A percentile compares a stretch with the other conserved stretches of the same genome.
These are phyloP conservation scores for Talaromyces pinophilus DNA, from an alignment of 2,329 filamentous ascomycete genomes.

Conservation along the genomic window DNA sequence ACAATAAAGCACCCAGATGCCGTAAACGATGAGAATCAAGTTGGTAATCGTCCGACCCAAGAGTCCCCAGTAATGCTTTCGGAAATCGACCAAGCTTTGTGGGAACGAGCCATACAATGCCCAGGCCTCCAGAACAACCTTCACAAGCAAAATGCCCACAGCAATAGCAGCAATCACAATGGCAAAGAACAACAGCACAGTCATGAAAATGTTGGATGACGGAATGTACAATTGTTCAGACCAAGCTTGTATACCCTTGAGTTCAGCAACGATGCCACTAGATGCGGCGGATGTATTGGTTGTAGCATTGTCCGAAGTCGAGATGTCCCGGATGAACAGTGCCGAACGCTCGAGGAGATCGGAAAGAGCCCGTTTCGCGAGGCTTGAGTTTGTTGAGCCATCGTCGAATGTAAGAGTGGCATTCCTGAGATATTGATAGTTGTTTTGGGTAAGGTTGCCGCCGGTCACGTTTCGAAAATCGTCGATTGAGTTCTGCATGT, in stretches of 20 bases:
- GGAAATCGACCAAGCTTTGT: constrained; percentile 75
- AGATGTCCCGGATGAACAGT: constrained; percentile 56
- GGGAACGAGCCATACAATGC: constrained; percentile 87
- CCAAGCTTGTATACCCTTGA: constrained; percentile 77
- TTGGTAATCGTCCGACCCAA: constrained; percentile 87
- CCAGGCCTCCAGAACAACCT: constrained; percentile 88
- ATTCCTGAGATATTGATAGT: constrained; percentile 71
- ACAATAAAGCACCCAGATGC: constrained; percentile 93
- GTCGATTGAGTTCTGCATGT: constrained; percentile 80
- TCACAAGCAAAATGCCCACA: constrained; percentile 83
- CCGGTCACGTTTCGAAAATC: constrained; percentile 77
- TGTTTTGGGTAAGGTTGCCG: constrained; percentile 81
- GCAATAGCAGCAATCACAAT: constrained; percentile 82
- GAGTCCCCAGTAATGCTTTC: constrained; percentile 93
- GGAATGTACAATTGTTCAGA: constrained; percentile 84
- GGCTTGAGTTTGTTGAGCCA: constrained; percentile 51
- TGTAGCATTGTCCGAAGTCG: constrained; percentile 47
- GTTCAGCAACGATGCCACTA: constrained; percentile 55
- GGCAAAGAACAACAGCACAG: constrained; percentile 81
- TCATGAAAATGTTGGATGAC: constrained; percentile 93
- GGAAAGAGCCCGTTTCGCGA: constrained; percentile 59
- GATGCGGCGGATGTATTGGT: constrained; percentile 33
- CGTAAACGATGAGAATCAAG: constrained; percentile 87
- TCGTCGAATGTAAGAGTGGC: constrained; percentile 72
- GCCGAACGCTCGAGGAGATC: constrained; percentile 45